Conservation (phyloP, 805 yeast genomes). For the Ogataea nonfermentans region DNA sequence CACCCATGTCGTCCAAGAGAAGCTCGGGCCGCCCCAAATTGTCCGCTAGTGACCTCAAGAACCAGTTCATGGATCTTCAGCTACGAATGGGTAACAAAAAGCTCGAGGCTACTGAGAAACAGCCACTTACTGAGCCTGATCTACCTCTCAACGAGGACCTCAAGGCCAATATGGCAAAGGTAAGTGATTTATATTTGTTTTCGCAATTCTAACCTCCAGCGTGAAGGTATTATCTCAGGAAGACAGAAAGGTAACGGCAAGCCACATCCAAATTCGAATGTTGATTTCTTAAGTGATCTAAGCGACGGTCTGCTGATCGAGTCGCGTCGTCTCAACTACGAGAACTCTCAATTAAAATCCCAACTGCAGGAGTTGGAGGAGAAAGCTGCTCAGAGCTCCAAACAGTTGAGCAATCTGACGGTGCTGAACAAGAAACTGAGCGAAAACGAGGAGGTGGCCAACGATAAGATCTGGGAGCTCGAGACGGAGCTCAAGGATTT, state of each 20-base stretch:
- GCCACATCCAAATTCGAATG: slow-evolving; percentile 48
- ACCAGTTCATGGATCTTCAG: slow-evolving; percentile 44
- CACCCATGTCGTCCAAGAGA: slow-evolving; percentile 12
- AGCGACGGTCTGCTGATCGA: slow-evolving; percentile 70
- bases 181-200: slow-evolving; percentile 6
- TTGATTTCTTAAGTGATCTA: slow-evolving; percentile 69
- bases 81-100: slow-evolving; percentile 25
- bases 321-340: slow-evolving; percentile 68
- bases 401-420: slow-evolving; percentile 36
- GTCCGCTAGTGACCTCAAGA: slow-evolving; percentile 37
- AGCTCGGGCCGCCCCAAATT: slow-evolving; percentile 12
- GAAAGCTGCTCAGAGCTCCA: slow-evolving; percentile 40
- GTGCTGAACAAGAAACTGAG: slow-evolving; percentile 33
- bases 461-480: slow-evolving; percentile 65
- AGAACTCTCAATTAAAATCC: slow-evolving; percentile 47
- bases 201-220: slow-evolving; percentile 13
- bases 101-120: slow-evolving; percentile 2
- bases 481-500: slow-evolving; percentile 46
- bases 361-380: slow-evolving; percentile 43
- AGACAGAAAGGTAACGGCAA: slow-evolving; percentile 12
- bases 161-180: slow-evolving; percentile 9
- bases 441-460: slow-evolving; percentile 46
- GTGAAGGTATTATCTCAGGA: slow-evolving; percentile 14
- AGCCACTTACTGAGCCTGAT: neutral
- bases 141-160: neutral